Conservation (phyloP, 163 green algal species). For the Chlorella variabilis region DNA sequence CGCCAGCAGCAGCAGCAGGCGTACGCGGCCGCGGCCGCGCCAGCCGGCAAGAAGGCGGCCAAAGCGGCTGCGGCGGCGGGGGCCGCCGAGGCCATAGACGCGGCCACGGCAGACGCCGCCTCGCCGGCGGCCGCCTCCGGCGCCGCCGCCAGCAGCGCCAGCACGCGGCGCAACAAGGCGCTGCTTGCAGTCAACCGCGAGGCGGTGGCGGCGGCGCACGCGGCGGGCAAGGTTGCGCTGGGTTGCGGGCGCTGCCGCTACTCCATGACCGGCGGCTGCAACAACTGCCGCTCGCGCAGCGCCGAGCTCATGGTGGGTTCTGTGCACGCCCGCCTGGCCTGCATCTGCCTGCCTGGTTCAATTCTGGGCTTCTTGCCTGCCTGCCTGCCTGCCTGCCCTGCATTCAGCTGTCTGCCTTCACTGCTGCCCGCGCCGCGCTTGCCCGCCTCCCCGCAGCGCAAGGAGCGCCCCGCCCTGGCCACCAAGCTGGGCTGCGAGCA, state of each 20-base stretch:
- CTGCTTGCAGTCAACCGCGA: conserved; percentile 19
- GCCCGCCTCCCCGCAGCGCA: conserved; percentile 13
- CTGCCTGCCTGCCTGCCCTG: neutral
- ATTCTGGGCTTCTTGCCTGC: neutral
- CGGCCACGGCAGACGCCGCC: neutral
- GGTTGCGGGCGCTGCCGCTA: conserved; percentile 30
- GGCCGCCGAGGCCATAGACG: too few species aligned
- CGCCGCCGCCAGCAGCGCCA: neutral
- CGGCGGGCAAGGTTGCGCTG: neutral
- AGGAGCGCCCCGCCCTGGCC: neutral
- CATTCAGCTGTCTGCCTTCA: too few species aligned
- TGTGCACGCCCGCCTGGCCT: neutral
- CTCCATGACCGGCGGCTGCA: conserved; percentile 30
- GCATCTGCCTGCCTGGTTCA: too few species aligned
- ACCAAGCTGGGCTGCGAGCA: conserved; percentile 16
- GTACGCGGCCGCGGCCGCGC: neutral
- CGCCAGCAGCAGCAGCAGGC: conserved; percentile 19
- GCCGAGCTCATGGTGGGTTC: conserved; percentile 16
- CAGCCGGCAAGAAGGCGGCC: neutral
- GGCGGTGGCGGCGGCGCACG: neutral
- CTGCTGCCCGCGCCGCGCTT: too few species aligned
- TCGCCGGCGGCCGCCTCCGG: neutral
- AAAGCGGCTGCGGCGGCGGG: neutral
- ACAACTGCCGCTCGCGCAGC: conserved; percentile 14
- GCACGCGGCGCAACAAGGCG: conserved; percentile 16